Percentiles rank a stretch among this genome's conserved stretches.
phyloP scores from a whole-genome alignment of 371 early-diverging fungal species.

The Mycotypha africana region DNA sequence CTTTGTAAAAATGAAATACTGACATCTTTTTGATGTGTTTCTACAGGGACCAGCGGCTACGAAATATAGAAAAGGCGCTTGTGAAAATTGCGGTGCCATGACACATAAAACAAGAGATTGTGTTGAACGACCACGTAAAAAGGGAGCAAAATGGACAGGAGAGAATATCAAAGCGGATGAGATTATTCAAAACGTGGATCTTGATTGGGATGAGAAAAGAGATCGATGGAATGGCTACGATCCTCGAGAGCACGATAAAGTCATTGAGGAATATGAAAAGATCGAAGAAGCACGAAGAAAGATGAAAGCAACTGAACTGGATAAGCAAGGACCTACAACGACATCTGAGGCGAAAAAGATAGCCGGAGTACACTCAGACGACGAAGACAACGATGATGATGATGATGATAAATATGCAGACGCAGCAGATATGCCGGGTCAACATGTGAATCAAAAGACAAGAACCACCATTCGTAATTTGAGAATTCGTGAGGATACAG shows the following conservation, averaged over 20 bases:
- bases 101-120: slow-evolving; percentile 93
- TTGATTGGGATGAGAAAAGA: slow-evolving; percentile 92
- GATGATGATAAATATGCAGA: slow-evolving; percentile 95
- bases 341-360: slow-evolving; percentile 55
- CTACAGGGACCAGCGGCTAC: slow-evolving; percentile 73
- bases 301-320: slow-evolving; percentile 73
- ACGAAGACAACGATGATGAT: slow-evolving; percentile 69
- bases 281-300: slow-evolving; percentile 86
- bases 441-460: slow-evolving; percentile 86
- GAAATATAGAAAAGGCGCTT: slow-evolving; percentile 92
- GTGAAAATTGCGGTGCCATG: slow-evolving; percentile 95
- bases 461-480: slow-evolving; percentile 93
- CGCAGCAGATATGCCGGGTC: slow-evolving; percentile 84
- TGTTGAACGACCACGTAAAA: slow-evolving; percentile 88
- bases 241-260: slow-evolving; percentile 74
- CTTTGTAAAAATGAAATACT: too few relatives aligned
- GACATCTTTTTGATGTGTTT: neutral
- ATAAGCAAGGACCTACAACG: slow-evolving; percentile 56
- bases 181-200: slow-evolving; percentile 67
- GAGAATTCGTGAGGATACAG: slow-evolving; percentile 97
- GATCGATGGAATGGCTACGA: slow-evolving; percentile 98
- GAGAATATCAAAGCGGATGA: slow-evolving; percentile 85
- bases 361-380: slow-evolving; percentile 55
- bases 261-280: slow-evolving; percentile 85
- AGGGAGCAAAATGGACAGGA: slow-evolving; percentile 87